Percentiles rank a stretch among this genome's conserved stretches.
Conservation (phyloP, 129 eudicot species). For the Flaveria linearis region DNA sequence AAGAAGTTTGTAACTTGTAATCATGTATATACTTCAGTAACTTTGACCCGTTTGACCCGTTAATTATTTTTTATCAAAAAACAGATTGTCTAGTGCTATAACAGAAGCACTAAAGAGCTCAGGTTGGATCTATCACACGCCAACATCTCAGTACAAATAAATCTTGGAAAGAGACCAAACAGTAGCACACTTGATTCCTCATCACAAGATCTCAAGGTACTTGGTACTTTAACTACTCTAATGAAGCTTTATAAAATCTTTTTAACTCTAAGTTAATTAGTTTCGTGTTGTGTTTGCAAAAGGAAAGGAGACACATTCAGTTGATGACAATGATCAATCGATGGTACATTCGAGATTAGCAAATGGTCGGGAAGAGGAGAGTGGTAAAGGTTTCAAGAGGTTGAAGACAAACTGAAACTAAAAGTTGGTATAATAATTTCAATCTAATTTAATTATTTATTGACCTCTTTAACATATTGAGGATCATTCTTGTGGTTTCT, state of each 20-base stretch:
- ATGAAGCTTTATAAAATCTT: background rate
- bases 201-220: constrained; percentile 53
- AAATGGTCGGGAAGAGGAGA: constrained; percentile 39
- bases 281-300: background rate
- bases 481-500: constrained; percentile 20
- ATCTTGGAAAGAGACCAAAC: constrained; percentile 66
- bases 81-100: constrained; percentile 72
- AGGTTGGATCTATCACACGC: constrained; percentile 88
- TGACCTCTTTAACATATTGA: constrained; percentile 26
- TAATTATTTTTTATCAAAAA: constrained; percentile 6
- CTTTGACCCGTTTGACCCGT: constrained; percentile 1
- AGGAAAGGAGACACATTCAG: constrained; percentile 42
- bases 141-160: constrained; percentile 81
- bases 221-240: background rate
- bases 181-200: constrained; percentile 36
- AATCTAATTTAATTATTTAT: constrained; percentile 28
- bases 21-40: background rate
- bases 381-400: constrained; percentile 59
- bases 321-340: background rate
- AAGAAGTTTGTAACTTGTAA: background rate
- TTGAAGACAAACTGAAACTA: constrained; percentile 57
- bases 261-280: background rate
- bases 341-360: constrained; percentile 31
- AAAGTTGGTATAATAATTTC: constrained; percentile 27
- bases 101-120: constrained; percentile 81